phyloP scores from a whole-genome alignment of 2,329 filamentous ascomycete species.

The Alternaria burnsii region DNA sequence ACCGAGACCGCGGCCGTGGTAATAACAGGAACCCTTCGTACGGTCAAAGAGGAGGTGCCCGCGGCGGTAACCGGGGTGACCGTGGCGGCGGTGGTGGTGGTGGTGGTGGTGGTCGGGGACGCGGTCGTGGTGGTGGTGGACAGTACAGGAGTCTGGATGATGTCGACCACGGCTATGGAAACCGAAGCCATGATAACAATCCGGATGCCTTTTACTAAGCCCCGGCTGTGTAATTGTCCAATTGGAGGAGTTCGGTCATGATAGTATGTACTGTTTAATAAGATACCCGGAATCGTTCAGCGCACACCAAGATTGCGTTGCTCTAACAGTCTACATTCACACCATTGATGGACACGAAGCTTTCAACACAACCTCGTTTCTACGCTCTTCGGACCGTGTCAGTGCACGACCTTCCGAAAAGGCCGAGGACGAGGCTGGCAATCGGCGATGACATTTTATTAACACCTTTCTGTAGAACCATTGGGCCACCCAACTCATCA shows the following conservation, averaged over 20 bases:
- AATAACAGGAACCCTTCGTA: slow-evolving; percentile 41
- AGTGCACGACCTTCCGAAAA: slow-evolving; percentile 8
- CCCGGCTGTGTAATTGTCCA: background rate
- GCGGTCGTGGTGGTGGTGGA: slow-evolving; percentile 42
- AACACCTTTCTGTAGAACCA: background rate
- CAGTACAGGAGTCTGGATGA: slow-evolving; percentile 57
- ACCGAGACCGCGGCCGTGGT: slow-evolving; percentile 44
- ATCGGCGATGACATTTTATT: slow-evolving; percentile 17
- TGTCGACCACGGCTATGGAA: slow-evolving; percentile 43
- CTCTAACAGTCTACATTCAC: background rate
- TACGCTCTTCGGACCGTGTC: background rate
- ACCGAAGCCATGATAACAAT: slow-evolving; percentile 43
- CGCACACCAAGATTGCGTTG: background rate
- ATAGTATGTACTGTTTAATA: background rate
- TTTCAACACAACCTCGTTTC: background rate
- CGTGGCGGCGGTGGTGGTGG: slow-evolving; percentile 48
- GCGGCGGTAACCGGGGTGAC: slow-evolving; percentile 54
- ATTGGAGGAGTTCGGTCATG: background rate
- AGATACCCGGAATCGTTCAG: background rate
- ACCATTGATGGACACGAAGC: background rate
- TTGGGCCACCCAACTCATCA: background rate
- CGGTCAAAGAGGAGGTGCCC: slow-evolving; percentile 45
- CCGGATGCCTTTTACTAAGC: slow-evolving; percentile 46
- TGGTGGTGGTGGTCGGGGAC: slow-evolving; percentile 42
- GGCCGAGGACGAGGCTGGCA: slow-evolving; percentile 13